These are phyloP conservation scores for Pseudoscleropodium purum DNA, from an alignment of 225 moss, liverwort and hornwort genomes.

Conservation along the genomic window DNA sequence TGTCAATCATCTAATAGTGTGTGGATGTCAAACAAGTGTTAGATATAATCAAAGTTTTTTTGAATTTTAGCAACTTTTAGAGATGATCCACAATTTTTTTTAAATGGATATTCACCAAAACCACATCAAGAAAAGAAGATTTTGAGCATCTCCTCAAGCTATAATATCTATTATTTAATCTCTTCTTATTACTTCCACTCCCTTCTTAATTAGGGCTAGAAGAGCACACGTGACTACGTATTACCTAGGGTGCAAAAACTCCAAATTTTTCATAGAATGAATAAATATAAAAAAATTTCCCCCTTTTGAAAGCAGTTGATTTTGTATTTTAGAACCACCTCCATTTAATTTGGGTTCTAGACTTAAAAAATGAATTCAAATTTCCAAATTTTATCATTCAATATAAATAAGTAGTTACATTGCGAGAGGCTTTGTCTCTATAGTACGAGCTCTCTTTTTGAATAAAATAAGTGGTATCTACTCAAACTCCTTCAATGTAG, in stretches of 20 bases:
- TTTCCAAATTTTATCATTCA: neutral
- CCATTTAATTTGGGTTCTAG: rapidly evolving
- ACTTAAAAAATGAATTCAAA: neutral
- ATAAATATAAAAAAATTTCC: neutral
- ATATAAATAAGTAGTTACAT: neutral
- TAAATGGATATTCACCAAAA: too few relatives aligned
- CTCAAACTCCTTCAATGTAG: neutral
- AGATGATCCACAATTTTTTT: too few relatives aligned
- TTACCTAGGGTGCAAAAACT: rapidly evolving
- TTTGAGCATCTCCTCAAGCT: too few relatives aligned
- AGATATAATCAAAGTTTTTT: too few relatives aligned
- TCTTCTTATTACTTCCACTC: neutral
- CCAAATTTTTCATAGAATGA: neutral
- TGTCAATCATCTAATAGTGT: neutral
- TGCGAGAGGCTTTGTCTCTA: rapidly evolving
- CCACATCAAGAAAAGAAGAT: too few relatives aligned
- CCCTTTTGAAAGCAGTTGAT: rapidly evolving
- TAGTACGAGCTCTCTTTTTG: rapidly evolving
- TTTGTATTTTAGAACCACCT: neutral
- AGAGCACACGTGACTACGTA: neutral
- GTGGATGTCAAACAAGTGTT: too few relatives aligned
- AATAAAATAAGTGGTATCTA: too few relatives aligned
- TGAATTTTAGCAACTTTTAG: too few relatives aligned
- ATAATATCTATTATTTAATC: neutral
- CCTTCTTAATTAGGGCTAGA: rapidly evolving